phyloP scores from a whole-genome alignment of 1,284 basidiomycete genomes.

The Trichosporon ovoides region DNA sequence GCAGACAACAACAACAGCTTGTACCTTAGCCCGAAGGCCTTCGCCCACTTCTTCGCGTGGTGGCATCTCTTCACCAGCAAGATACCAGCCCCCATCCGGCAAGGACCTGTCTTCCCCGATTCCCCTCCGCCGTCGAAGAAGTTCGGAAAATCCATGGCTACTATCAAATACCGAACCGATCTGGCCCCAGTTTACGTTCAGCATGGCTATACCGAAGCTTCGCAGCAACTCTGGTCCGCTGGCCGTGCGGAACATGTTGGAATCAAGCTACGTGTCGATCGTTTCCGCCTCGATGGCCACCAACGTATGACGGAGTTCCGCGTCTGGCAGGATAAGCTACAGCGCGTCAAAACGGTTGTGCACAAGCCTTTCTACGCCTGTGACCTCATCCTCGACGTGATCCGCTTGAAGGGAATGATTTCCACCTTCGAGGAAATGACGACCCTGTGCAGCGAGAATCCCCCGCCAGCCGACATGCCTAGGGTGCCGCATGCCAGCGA shows the following conservation, averaged over 20 bases:
- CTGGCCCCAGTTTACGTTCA: slow-evolving; percentile 76
- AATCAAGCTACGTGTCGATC: slow-evolving; percentile 71
- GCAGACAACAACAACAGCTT: slow-evolving; percentile 61
- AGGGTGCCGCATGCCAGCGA: slow-evolving; percentile 25
- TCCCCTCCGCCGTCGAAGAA: slow-evolving; percentile 75
- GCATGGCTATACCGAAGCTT: slow-evolving; percentile 80
- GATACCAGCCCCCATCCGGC: slow-evolving; percentile 77
- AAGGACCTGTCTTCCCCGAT: slow-evolving; percentile 73
- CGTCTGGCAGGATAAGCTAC: slow-evolving; percentile 40
- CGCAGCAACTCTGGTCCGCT: slow-evolving; percentile 66
- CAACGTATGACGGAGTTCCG: slow-evolving; percentile 76
- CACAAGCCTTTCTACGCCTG: slow-evolving; percentile 92
- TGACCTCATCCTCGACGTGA: slow-evolving; percentile 71
- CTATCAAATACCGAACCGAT: slow-evolving; percentile 84
- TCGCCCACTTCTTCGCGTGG: slow-evolving; percentile 91
- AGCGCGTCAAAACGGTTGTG: slow-evolving; percentile 27
- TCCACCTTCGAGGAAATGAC: slow-evolving; percentile 66
- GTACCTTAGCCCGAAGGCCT: slow-evolving; percentile 80
- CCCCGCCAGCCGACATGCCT: slow-evolving; percentile 7
- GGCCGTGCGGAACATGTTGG: slow-evolving; percentile 70
- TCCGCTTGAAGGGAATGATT: slow-evolving; percentile 72
- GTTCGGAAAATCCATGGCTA: slow-evolving; percentile 81
- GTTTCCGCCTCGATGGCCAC: slow-evolving; percentile 85
- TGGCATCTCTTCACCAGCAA: slow-evolving; percentile 76
- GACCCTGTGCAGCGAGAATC: neutral